Evolutionary conservation across 441 rosid species (phyloP), one percentile per base, ranked within the genome.

Genomic region (Populus hybrid): DNA sequence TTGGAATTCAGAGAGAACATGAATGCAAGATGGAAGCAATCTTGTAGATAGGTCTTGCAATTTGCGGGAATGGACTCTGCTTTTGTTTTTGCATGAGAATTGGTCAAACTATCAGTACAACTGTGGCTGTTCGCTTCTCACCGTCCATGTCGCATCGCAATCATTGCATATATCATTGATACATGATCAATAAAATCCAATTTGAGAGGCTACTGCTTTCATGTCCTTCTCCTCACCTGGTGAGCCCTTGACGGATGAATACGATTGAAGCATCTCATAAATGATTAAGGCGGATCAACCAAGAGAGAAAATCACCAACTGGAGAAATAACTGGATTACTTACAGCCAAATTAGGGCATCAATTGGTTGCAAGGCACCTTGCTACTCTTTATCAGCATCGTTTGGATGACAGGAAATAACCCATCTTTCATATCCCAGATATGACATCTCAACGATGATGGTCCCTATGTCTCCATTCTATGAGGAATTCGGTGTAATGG

Each of bases 391-490:
- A 21, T 63, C 11, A 20, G 7, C 57, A 21, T 35, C 64, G 9
- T 28, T 32, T 63, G 2, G 7, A 46, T 2, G 8, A 10, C 2
- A 16, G 18, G 57, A 5, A 40, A 28, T 8, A 30, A 21, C 35
- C 63, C 75, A 63, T 38, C 64, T 63, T 63, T 68, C 64, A 42
- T 9, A 72, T 76, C 63, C 7, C 34, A 16, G n/a, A 36, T 16
- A 50, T 23, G 61, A 32, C 67, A 24, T 23, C 67, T 42, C 30
- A 57, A 1, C 14, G 9, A 38, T 16, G 38, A 78, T 75, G 79
- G 83, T 75, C 78, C 75, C 74, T 32, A 40, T 61, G 28, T 35
- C 67, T 68, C 72, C 24, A 73, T 76, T 9, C 42, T 71, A 1
- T 32, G 23, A 10, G 36, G 67, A 69, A 30, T 69, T 64, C 10